These are phyloP conservation scores for Calonectria ilicicola DNA, from an alignment of 2,329 filamentous ascomycete species.

Conservation along the genomic window DNA sequence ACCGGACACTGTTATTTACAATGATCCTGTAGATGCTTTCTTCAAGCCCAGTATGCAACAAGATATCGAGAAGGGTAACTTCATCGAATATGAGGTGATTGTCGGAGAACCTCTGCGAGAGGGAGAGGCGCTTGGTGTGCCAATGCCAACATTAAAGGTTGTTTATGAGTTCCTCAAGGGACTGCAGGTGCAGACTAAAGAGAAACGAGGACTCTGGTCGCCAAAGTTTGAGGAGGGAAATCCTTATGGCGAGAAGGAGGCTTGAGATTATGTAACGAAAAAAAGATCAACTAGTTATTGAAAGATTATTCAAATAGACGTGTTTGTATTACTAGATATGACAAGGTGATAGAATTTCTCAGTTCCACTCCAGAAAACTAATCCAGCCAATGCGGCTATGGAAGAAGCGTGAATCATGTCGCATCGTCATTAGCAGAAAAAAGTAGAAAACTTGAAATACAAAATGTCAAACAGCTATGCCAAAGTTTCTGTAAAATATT, in stretches of 20 bases:
- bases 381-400: too few species aligned
- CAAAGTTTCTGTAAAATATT: too few species aligned
- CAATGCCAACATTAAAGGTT: neutral
- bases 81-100: conserved; percentile 3
- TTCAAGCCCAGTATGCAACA: conserved; percentile 5
- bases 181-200: neutral
- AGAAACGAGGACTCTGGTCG: neutral
- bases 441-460: too few species aligned
- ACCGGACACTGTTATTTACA: neutral
- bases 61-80: conserved; percentile 5
- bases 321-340: neutral
- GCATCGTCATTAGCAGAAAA: too few species aligned
- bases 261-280: neutral
- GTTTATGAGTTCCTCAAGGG: conserved; percentile 1
- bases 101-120: conserved; percentile 3
- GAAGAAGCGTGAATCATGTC: too few species aligned
- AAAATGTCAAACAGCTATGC: too few species aligned
- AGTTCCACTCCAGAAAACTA: too few species aligned
- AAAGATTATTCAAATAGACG: neutral
- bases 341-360: too few species aligned
- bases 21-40: neutral
- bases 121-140: neutral
- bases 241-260: neutral
- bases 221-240: neutral
- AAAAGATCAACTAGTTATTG: neutral